Evolutionary conservation across 2,329 filamentous ascomycete genomes (phyloP).

Genomic region (Coniosporium tulheliwenetii): DNA sequence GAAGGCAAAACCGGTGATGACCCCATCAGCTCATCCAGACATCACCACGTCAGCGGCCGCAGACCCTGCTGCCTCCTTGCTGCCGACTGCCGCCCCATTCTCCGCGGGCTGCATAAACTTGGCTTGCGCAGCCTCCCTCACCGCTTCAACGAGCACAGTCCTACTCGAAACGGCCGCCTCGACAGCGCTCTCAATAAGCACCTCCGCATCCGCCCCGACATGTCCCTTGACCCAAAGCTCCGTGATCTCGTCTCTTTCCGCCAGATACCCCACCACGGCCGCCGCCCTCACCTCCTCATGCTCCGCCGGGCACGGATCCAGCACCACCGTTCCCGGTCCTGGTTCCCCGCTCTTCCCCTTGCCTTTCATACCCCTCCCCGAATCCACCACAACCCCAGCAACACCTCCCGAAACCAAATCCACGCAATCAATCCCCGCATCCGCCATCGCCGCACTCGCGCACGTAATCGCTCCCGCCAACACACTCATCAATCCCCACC

Average conservation of each 20-base stretch:
- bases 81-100: not conserved
- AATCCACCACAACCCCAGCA: slow-evolving; percentile 51
- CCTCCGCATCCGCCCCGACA: slow-evolving; percentile 29
- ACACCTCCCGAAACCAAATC: slow-evolving; percentile 83
- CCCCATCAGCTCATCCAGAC: slow-evolving; percentile 1
- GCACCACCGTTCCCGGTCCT: slow-evolving; percentile 32
- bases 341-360: slow-evolving; percentile 13
- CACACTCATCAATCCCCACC: slow-evolving; percentile 85
- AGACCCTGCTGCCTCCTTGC: not conserved
- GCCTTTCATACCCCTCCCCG: slow-evolving; percentile 8
- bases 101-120: slow-evolving; percentile 8
- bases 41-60: slow-evolving; percentile 1
- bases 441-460: slow-evolving; percentile 78
- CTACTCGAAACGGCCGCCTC: slow-evolving; percentile 44
- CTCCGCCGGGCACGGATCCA: slow-evolving; percentile 74
- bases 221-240: slow-evolving; percentile 88
- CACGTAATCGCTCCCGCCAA: slow-evolving; percentile 86
- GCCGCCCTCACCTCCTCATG: slow-evolving; percentile 64
- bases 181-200: slow-evolving; percentile 46
- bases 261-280: slow-evolving; percentile 82
- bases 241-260: slow-evolving; percentile 76
- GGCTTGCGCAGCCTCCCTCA: slow-evolving; percentile 38
- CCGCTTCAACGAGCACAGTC: slow-evolving; percentile 43
- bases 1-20: not conserved
- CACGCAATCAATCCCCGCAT: slow-evolving; percentile 85